These are phyloP conservation scores for Saccharomyces cerevisiae DNA, from an alignment of 805 yeast genomes.

Conservation along the genomic window DNA sequence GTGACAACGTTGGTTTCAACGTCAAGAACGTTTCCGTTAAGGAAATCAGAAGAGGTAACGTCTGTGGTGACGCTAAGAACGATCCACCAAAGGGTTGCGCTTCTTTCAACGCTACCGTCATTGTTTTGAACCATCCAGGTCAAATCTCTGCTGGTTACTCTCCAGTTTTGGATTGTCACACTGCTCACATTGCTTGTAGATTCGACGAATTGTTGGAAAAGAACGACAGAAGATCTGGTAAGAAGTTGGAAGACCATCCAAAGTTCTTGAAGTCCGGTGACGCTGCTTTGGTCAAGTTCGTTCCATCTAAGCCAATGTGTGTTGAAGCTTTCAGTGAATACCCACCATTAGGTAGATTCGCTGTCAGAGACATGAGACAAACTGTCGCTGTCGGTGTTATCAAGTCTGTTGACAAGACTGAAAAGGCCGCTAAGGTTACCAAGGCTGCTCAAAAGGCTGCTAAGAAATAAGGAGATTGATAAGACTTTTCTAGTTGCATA, in stretches of 20 bases:
- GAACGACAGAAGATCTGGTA: slow-evolving; percentile 91
- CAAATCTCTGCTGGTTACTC: slow-evolving; percentile 86
- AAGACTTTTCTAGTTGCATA: neutral
- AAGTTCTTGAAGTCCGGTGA: slow-evolving; percentile 94
- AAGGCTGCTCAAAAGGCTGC: slow-evolving; percentile 64
- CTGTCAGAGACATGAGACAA: slow-evolving; percentile 99
- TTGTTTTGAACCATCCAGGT: slow-evolving; percentile 87
- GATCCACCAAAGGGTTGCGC: slow-evolving; percentile 77
- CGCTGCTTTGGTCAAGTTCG: slow-evolving; percentile 87
- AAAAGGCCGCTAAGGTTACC: slow-evolving; percentile 88
- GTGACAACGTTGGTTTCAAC: slow-evolving; percentile 88
- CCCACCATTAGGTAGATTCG: slow-evolving; percentile 96
- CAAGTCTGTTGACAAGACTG: slow-evolving; percentile 86
- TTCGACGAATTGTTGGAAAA: slow-evolving; percentile 71
- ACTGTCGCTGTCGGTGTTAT: slow-evolving; percentile 99
- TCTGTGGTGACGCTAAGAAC: slow-evolving; percentile 82
- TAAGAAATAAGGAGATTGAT: slow-evolving; percentile 22
- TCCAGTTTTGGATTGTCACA: slow-evolving; percentile 84
- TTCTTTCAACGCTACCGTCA: slow-evolving; percentile 79
- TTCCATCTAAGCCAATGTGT: slow-evolving; percentile 87
- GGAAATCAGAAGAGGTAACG: slow-evolving; percentile 91
- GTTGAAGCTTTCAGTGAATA: slow-evolving; percentile 90
- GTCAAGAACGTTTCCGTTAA: slow-evolving; percentile 84
- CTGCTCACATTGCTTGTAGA: slow-evolving; percentile 88
- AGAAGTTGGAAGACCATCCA: slow-evolving; percentile 81